Base-by-base conservation (phyloP, 371 early-diverging fungal species). In the Blastocladiella emersonii region DNA sequence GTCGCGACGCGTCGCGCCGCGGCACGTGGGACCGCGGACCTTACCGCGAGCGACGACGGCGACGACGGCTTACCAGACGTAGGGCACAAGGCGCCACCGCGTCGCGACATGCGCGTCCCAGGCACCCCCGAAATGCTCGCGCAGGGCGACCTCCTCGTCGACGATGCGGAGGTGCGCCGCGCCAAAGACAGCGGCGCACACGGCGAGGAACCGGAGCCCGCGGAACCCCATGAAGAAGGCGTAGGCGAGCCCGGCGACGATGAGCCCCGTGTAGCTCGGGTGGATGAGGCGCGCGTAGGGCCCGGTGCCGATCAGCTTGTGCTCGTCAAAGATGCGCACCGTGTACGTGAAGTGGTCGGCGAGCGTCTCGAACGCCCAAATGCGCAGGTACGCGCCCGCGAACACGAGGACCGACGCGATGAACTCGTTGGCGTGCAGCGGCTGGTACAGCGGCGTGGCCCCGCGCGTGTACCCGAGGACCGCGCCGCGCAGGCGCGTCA, bases 231-330 rank as follows among this genome's bases (percentile, higher is more conserved):
- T 25, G 25, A 34, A 7, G 15, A 7, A 59, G 10, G 13, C 0
- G 25, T 34, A 37, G 0, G 35, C 43, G 1, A 23, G 4, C 12
- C 10, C 15, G 0, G 41, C 37, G 30, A 37, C 8, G 2, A 34
- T 8, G n/a, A 59, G 32, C 17, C 59, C 59, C 41, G 59, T 59
- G 59, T 59, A 59, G 19, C 59, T 59, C 27, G 59, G 59, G 23
- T 59, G 59, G 1, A 34, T 12, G 13, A 59, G 32, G 12, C 13
- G 4, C 59, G n/a, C 15, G 59, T 59, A 59, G 6, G 59, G 59
- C 0, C 37, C 59, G 8, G 37, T 3, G 15, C 3, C 25, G 32
- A 59, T 36, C 43, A 59, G 59, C 37, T 30, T 7, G 32, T 59
- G 59, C 15, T 36, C 59, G 13, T 34, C 43, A 37, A 37, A 30